Conservation (phyloP, 352 stramenopile species). For the Aphanomyces invadans region DNA sequence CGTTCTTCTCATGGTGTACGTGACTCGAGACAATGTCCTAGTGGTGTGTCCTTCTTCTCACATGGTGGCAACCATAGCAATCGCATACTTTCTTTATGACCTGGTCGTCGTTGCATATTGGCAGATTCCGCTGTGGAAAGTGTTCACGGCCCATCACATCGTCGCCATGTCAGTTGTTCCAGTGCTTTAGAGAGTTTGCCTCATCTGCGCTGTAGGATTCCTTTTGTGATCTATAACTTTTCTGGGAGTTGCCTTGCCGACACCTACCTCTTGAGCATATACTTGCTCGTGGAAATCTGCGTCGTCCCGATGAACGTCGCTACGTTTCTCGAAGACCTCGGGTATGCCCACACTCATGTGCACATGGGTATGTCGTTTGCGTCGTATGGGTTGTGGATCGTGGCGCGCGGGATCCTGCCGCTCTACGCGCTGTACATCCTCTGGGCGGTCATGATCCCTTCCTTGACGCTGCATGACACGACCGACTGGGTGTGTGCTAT, state of each 20-base stretch:
- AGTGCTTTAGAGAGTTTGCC: too few relatives aligned
- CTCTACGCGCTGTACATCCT: constrained; percentile 76
- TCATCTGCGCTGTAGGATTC: constrained; percentile 34
- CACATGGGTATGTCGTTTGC: constrained; percentile 63
- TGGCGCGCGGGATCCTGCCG: constrained; percentile 59
- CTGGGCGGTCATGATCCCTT: constrained; percentile 61
- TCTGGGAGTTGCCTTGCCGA: constrained; percentile 58
- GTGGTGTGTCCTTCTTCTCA: not conserved
- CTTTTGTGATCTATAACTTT: constrained; percentile 80
- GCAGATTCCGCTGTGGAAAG: constrained; percentile 63
- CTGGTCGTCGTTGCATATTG: constrained; percentile 61
- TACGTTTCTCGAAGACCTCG: constrained; percentile 71
- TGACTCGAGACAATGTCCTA: too few relatives aligned
- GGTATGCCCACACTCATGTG: constrained; percentile 48
- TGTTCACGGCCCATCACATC: constrained; percentile 76
- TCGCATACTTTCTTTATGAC: constrained; percentile 79
- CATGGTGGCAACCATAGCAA: constrained; percentile 37
- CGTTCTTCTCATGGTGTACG: constrained; percentile 75
- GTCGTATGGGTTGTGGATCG: constrained; percentile 73
- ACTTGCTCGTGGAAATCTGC: constrained; percentile 76
- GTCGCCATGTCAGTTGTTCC: constrained; percentile 66
- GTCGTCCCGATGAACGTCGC: constrained; percentile 76
- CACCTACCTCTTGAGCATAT: constrained; percentile 70
- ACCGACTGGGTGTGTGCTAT: constrained; percentile 49
- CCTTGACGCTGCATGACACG: constrained; percentile 23